phyloP scores from a whole-genome alignment of 2,329 filamentous ascomycete species.

The Zymoseptoria ardabiliae region DNA sequence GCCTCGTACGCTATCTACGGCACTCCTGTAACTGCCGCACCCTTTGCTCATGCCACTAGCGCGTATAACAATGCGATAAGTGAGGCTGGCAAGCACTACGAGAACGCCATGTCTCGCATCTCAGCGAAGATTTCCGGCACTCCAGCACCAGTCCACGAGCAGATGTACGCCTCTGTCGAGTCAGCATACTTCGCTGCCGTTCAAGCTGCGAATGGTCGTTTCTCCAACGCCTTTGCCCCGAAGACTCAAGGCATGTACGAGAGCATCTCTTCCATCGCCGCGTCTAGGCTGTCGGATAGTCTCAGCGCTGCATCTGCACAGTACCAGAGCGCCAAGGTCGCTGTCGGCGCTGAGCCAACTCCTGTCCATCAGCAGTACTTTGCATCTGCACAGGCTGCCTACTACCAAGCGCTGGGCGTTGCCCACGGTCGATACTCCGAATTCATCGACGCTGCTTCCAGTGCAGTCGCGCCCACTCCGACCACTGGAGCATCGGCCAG shows the following conservation, averaged over 20 bases:
- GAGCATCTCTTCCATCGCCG: slow-evolving; percentile 60
- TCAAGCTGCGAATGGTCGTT: slow-evolving; percentile 52
- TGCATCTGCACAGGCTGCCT: slow-evolving; percentile 57
- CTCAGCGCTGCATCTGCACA: slow-evolving; percentile 63
- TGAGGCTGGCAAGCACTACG: slow-evolving; percentile 60
- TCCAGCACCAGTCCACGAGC: slow-evolving; percentile 60
- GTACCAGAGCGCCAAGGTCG: slow-evolving; percentile 60
- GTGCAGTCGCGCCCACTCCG: slow-evolving; percentile 63
- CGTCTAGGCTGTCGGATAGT: slow-evolving; percentile 63
- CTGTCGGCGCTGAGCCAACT: slow-evolving; percentile 57
- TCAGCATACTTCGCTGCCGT: slow-evolving; percentile 61
- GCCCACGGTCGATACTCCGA: slow-evolving; percentile 73
- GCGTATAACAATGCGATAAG: slow-evolving; percentile 60
- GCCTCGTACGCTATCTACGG: slow-evolving; percentile 52
- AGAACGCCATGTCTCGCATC: slow-evolving; percentile 58
- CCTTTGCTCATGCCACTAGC: slow-evolving; percentile 35
- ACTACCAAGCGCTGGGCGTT: slow-evolving; percentile 70
- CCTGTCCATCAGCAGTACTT: slow-evolving; percentile 47
- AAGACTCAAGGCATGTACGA: slow-evolving; percentile 33
- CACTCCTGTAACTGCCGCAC: slow-evolving; percentile 36
- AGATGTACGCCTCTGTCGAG: slow-evolving; percentile 62
- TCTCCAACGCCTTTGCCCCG: slow-evolving; percentile 44
- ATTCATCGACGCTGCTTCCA: slow-evolving; percentile 65
- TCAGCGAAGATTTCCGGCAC: slow-evolving; percentile 62
- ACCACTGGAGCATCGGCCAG: slow-evolving; percentile 61